Conservation (phyloP, 108 stramenopile genomes). For the Phaeodactylum tricornutum region DNA sequence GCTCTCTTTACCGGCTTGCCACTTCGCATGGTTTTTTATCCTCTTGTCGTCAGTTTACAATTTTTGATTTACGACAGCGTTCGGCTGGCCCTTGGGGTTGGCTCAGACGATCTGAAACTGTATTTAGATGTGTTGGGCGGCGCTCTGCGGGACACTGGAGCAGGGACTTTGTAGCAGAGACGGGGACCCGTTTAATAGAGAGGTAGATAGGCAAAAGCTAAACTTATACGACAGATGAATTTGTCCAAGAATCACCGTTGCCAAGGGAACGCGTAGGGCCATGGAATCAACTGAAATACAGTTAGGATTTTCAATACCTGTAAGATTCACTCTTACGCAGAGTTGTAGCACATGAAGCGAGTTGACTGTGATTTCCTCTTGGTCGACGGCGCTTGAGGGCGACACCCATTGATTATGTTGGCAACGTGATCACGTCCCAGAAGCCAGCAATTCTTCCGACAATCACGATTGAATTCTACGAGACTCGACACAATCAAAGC, state of each 20-base stretch:
- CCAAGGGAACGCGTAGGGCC: neutral
- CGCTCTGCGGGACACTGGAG: conserved; percentile 20
- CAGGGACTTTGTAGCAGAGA: too few relatives aligned
- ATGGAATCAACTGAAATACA: neutral
- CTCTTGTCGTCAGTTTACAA: conserved; percentile 47
- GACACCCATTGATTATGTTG: too few relatives aligned
- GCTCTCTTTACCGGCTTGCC: conserved; percentile 42
- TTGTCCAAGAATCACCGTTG: neutral
- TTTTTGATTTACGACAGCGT: conserved; percentile 64
- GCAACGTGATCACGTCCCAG: too few relatives aligned
- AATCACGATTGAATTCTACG: too few relatives aligned
- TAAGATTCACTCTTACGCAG: neutral
- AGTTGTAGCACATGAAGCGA: neutral
- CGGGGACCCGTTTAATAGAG: conserved; percentile 10
- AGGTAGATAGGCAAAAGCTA: neutral
- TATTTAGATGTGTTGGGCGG: conserved; percentile 66
- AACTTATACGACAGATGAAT: neutral
- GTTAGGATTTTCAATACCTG: neutral
- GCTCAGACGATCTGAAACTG: conserved; percentile 61
- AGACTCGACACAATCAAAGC: too few relatives aligned
- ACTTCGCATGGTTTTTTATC: conserved; percentile 56
- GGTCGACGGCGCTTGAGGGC: too few relatives aligned
- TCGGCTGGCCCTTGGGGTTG: conserved; percentile 56
- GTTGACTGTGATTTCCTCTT: too few relatives aligned
- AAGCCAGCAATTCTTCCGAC: too few relatives aligned